phyloP scores from a whole-genome alignment of 1,139 yeast species.

The Pichia sp. region DNA sequence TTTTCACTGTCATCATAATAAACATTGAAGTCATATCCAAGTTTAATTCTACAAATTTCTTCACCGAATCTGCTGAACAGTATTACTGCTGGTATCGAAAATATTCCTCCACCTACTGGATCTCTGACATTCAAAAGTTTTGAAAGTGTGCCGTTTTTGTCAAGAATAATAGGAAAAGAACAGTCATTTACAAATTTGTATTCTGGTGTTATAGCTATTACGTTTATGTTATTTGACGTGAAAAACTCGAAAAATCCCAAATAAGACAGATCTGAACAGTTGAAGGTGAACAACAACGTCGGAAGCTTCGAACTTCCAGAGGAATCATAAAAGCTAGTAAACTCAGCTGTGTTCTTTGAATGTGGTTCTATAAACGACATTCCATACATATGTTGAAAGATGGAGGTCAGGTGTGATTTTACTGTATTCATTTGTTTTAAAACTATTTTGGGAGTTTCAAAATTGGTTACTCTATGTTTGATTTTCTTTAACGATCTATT shows the following conservation, averaged over 20 bases:
- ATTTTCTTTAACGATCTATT: too few species aligned
- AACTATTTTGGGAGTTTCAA: conserved; percentile 9
- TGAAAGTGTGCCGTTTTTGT: conserved; percentile 21
- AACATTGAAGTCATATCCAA: conserved; percentile 20
- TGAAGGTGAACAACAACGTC: conserved; percentile 7
- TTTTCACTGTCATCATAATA: conserved; percentile 12
- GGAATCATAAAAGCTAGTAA: background rate
- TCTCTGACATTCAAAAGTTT: conserved; percentile 28
- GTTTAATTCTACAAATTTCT: conserved; percentile 15
- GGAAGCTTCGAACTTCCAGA: background rate
- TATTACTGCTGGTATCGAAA: conserved; percentile 36
- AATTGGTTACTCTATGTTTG: too few species aligned
- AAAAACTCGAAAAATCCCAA: conserved; percentile 5
- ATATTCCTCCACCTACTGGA: conserved; percentile 46
- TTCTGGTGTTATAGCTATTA: conserved; percentile 20
- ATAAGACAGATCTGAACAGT: conserved; percentile 3
- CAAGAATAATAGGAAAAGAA: conserved; percentile 22
- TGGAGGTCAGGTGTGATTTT: conserved; percentile 11
- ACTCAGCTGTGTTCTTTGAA: background rate
- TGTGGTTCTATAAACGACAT: conserved; percentile 7
- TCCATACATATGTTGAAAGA: conserved; percentile 5
- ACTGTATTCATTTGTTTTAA: conserved; percentile 15
- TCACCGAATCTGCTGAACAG: conserved; percentile 26
- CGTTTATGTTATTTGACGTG: conserved; percentile 1
- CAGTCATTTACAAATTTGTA: conserved; percentile 7